Base-by-base conservation (phyloP, 2,329 filamentous ascomycete genomes). In the Aspergillus japonicus region DNA sequence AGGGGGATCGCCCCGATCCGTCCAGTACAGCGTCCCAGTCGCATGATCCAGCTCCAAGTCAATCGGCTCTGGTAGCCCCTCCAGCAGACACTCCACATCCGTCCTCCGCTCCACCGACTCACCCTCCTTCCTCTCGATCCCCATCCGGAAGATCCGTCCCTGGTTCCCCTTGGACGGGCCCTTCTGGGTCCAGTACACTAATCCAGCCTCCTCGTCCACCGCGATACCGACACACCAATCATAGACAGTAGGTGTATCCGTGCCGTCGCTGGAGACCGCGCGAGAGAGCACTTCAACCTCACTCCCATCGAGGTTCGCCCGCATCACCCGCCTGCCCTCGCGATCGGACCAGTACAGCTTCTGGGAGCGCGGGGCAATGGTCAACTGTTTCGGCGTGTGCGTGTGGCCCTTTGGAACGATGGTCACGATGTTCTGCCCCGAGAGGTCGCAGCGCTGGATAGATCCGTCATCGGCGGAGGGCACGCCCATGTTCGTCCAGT, bases 121-220 rank as follows among this genome's bases (percentile, higher is more conserved):
- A 0, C 75, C 75, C 1, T 57, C 51, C 0, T 78, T 76, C 0
- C 75, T 73, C 0, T 78, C 67, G 0, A 86, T 73, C 26, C 73
- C 68, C 0, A 85, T 83, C 4, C 78, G 73, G 67, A 85, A 83
- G 54, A 88, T 85, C 1, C 82, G 77, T 0, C 85, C 85, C 31
- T 79, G 68, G 3, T 69, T 71, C 0, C 75, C 78, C 68, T 87
- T 87, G 5, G 79, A 78, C 0, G 77, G 72, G 0, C 85, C 85
- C 65, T 87, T 87, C 57, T 87, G 85, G 0, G 81, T 84, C 85
- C 85, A 88, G 73, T 83, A 87, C 47, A 88, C 74, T 48, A 80
- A 78, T 4, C 78, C 77, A 1, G 71, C 69, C 0, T 66, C 58
- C 0, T 73, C 70, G 7, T 79, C 79, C 1, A 88, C 73, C 0